Conservation (phyloP, 1,139 yeast genomes). For the Yamadazyma spencermartinsiae region DNA sequence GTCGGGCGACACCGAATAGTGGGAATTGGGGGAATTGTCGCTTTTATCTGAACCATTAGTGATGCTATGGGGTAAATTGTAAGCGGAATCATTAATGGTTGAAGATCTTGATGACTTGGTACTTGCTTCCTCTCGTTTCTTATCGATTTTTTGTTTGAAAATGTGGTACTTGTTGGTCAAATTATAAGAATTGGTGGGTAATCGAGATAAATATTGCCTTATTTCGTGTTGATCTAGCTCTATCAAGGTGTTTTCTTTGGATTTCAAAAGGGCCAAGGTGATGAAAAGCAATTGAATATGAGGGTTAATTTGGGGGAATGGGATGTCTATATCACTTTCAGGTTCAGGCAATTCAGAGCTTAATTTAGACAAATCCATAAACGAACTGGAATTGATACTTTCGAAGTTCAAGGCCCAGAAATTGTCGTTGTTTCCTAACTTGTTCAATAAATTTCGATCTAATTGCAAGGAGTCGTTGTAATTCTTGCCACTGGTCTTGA, state of each 20-base stretch:
- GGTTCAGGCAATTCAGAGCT: conserved; percentile 1
- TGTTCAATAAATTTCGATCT: conserved; percentile 23
- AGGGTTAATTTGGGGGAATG: conserved; percentile 71
- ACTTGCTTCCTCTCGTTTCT: conserved; percentile 19
- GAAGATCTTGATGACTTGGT: conserved; percentile 18
- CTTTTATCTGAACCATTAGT: not conserved
- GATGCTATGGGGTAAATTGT: not conserved
- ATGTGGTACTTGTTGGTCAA: conserved; percentile 36
- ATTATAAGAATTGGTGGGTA: conserved; percentile 44
- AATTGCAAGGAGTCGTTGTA: conserved; percentile 36
- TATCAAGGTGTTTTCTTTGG: conserved; percentile 72
- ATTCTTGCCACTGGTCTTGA: conserved; percentile 32
- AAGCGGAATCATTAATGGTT: conserved; percentile 8
- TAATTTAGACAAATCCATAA: conserved; percentile 6
- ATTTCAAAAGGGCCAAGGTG: conserved; percentile 75
- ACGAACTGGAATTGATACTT: conserved; percentile 6
- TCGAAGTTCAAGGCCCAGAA: conserved; percentile 36
- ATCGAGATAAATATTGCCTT: conserved; percentile 69
- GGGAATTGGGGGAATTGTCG: conserved; percentile 3
- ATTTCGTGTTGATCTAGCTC: conserved; percentile 92
- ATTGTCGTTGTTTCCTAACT: conserved; percentile 43
- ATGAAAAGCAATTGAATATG: conserved; percentile 77
- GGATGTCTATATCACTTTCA: conserved; percentile 31
- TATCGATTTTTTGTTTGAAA: conserved; percentile 26
- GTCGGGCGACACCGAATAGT: conserved; percentile 9